These are phyloP conservation scores for Stropharia rugosoannulata DNA, from an alignment of 768 basidiomycete genomes.

Conservation along the genomic window DNA sequence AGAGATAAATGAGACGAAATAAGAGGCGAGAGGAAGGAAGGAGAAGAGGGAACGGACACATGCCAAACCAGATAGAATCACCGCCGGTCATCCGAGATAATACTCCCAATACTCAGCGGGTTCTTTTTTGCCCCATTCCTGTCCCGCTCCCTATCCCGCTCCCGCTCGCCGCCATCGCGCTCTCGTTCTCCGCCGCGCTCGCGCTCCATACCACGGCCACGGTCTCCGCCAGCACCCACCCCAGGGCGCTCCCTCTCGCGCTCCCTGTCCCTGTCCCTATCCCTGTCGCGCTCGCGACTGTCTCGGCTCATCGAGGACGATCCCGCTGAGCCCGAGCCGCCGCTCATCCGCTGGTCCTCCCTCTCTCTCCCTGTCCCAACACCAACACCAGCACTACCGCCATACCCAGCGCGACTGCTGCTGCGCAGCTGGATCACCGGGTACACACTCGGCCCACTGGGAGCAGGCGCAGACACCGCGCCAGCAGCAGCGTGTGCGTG, in stretches of 20 bases:
- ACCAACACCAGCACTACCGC: too few species aligned
- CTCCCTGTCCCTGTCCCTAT: not conserved
- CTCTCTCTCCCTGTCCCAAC: slow-evolving; percentile 16
- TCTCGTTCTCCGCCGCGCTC: slow-evolving; percentile 9
- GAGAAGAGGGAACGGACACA: not conserved
- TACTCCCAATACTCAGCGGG: slow-evolving; percentile 67
- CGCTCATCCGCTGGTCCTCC: slow-evolving; percentile 14
- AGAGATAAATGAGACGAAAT: not conserved
- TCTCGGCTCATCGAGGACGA: slow-evolving; percentile 1
- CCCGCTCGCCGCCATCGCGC: slow-evolving; percentile 15
- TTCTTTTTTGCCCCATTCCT: slow-evolving; percentile 51
- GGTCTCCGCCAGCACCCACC: not conserved
- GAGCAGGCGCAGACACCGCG: slow-evolving; percentile 1
- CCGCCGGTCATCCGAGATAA: slow-evolving; percentile 54
- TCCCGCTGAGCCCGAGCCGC: not conserved
- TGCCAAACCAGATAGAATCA: slow-evolving; percentile 1
- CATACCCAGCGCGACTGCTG: slow-evolving; percentile 28
- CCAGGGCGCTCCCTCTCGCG: slow-evolving; percentile 1
- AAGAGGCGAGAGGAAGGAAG: not conserved
- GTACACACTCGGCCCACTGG: slow-evolving; percentile 9
- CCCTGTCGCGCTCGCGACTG: not conserved
- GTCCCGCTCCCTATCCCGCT: slow-evolving; percentile 7
- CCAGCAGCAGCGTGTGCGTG: not conserved
- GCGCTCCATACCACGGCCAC: slow-evolving; percentile 11
- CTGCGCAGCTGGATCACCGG: slow-evolving; percentile 36